A percentile compares a stretch with the other conserved stretches of the same genome.
Evolutionary conservation across 2,329 filamentous ascomycete species (phyloP).

Genomic region (Claviceps paspali): DNA sequence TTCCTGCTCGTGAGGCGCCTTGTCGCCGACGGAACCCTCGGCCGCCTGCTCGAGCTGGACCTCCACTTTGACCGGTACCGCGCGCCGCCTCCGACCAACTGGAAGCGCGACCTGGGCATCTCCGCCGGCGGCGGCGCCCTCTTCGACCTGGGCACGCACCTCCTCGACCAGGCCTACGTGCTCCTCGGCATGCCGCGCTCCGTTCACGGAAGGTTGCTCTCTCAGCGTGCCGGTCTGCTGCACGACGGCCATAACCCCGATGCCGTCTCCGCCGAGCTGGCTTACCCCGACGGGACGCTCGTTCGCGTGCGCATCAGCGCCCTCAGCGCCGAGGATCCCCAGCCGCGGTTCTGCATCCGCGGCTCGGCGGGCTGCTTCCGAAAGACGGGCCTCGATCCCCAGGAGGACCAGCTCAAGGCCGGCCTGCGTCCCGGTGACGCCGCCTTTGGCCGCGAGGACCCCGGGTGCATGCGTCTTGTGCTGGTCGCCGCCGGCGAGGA

Average conservation of each 20-base stretch:
- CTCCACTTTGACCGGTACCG: slow-evolving; percentile 69
- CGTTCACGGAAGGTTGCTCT: slow-evolving; percentile 54
- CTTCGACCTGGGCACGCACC: slow-evolving; percentile 62
- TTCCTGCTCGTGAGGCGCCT: slow-evolving; percentile 55
- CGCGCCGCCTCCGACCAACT: slow-evolving; percentile 40
- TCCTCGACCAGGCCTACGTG: slow-evolving; percentile 59
- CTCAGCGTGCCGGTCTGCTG: slow-evolving; percentile 37
- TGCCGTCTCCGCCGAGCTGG: slow-evolving; percentile 46
- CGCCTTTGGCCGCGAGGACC: slow-evolving; percentile 50
- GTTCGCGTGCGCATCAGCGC: slow-evolving; percentile 56
- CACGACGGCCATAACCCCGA: slow-evolving; percentile 37
- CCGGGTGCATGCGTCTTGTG: slow-evolving; percentile 43
- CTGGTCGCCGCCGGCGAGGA: slow-evolving; percentile 29
- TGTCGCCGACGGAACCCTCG: slow-evolving; percentile 42
- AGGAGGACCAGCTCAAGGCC: slow-evolving; percentile 57
- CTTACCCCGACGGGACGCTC: slow-evolving; percentile 47
- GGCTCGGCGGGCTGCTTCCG: slow-evolving; percentile 61
- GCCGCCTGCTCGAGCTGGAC: slow-evolving; percentile 62
- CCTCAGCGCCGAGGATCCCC: slow-evolving; percentile 51
- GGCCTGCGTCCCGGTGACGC: slow-evolving; percentile 46
- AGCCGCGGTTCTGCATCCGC: slow-evolving; percentile 63
- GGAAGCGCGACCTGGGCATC: slow-evolving; percentile 50
- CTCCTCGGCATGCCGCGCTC: slow-evolving; percentile 53
- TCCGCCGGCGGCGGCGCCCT: slow-evolving; percentile 49
- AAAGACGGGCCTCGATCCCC: slow-evolving; percentile 55